Base-by-base conservation (phyloP, 176 grass and related monocot species). In the Musa troglodytarum region DNA sequence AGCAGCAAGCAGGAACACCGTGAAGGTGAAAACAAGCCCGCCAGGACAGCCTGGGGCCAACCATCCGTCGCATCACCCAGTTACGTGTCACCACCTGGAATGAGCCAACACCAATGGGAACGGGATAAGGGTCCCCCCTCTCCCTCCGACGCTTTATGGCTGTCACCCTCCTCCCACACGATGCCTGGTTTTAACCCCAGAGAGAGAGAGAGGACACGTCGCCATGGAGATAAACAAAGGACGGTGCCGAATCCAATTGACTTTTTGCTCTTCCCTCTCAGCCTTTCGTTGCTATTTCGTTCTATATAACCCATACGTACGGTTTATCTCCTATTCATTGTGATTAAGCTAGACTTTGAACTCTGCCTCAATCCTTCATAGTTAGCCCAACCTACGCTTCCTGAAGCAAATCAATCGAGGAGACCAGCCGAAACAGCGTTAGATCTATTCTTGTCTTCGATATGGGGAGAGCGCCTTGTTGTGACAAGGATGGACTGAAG, bases 171-270 rank as follows among this genome's bases (percentile, higher is more conserved):
- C 25, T 9, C 22, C 5, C 9, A 23, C 6, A 16, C 17, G 14
- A 4, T 26, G 8, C 52, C 1, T 13, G 3, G 12, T 14, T 68
- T 55, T 19, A 69, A 8, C 52, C 52, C 9, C 8, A 17, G 19
- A 49, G 22, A 19, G 23, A 57, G 19, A 69, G 16, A 67, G 55
- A 29, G 12, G 85, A 87, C 87, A 97, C 90, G 93, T 97, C 82
- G 90, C 90, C 56, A 50, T 65, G 73, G 72, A 69, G 79, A 82
- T 80, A 84, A 71, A 86, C 77, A 80, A 93, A 83, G 88, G 90
- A 75, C 95, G 88, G 91, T 88, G 89, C 96, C 87, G 88, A 95
- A 95, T 86, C 88, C 79, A 73, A 74, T 95, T 99, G 88, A 89
- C 91, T 89, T 89, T 84, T 52, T 20, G 54, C 13, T 54, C 72